Percentiles rank a stretch among this genome's conserved stretches.
These are phyloP conservation scores for Chamaecrista fasciculata DNA, from an alignment of 306 rosid genomes.

Conservation along the genomic window DNA sequence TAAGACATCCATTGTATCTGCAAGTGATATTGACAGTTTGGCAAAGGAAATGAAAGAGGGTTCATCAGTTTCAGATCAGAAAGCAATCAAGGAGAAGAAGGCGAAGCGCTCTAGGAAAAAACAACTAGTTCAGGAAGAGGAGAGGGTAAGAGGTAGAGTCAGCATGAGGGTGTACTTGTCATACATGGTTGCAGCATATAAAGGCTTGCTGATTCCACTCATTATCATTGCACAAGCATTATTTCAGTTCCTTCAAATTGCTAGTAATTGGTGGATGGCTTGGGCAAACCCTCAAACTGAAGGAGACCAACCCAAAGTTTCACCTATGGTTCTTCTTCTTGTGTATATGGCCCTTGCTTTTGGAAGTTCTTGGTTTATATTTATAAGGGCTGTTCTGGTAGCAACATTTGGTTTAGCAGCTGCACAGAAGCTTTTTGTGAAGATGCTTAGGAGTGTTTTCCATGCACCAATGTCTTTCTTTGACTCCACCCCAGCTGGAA, in stretches of 20 bases:
- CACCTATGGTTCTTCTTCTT: slow-evolving; percentile 71
- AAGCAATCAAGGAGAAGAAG: slow-evolving; percentile 85
- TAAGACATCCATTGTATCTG: slow-evolving; percentile 48
- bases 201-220: slow-evolving; percentile 81
- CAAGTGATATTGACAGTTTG: slow-evolving; percentile 58
- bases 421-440: slow-evolving; percentile 85
- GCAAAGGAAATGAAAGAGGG: slow-evolving; percentile 90
- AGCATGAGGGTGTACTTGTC: slow-evolving; percentile 97
- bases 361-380: slow-evolving; percentile 94
- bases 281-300: slow-evolving; percentile 99
- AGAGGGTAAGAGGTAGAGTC: slow-evolving; percentile 97
- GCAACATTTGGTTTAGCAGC: slow-evolving; percentile 99
- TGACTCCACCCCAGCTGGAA: slow-evolving; percentile 98
- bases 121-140: slow-evolving; percentile 99
- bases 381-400: slow-evolving; percentile 87
- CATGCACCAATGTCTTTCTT: slow-evolving; percentile 98
- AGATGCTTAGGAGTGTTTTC: slow-evolving; percentile 91
- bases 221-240: slow-evolving; percentile 79
- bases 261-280: slow-evolving; percentile 99
- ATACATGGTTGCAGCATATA: slow-evolving; percentile 98
- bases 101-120: slow-evolving; percentile 79
- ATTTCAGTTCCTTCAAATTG: slow-evolving; percentile 99
- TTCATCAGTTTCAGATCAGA: slow-evolving; percentile 64
- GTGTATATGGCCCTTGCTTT: slow-evolving; percentile 98
- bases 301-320: slow-evolving; percentile 84